Percentiles rank a stretch among this genome's conserved stretches.
Evolutionary conservation across 305 asterid genomes (phyloP).

Genomic region (Nicotiana rustica): DNA sequence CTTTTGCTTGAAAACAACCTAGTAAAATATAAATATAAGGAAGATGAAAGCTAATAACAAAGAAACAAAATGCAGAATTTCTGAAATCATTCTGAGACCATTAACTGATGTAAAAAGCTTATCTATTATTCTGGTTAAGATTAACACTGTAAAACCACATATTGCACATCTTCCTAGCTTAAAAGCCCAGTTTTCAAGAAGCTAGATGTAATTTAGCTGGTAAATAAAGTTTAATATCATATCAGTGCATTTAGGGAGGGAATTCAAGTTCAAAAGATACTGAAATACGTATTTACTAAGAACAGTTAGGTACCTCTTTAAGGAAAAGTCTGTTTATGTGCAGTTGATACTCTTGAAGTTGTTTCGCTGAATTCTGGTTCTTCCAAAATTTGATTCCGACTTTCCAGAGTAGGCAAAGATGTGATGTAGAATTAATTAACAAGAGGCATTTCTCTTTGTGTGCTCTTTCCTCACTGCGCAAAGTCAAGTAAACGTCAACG

Average conservation of each 20-base stretch:
- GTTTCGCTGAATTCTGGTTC: neutral
- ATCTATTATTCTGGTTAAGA: neutral
- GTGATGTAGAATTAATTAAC: neutral
- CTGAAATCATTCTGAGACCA: neutral
- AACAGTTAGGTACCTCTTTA: neutral
- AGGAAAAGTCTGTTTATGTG: neutral
- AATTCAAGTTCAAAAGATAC: neutral
- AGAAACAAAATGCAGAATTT: neutral
- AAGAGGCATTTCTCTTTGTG: neutral
- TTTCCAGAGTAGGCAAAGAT: neutral
- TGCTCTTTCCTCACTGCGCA: neutral
- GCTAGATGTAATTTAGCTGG: neutral
- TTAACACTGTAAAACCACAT: neutral
- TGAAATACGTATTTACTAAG: neutral
- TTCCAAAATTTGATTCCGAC: neutral
- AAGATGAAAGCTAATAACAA: neutral
- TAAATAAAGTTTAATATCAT: neutral
- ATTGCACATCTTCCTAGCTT: neutral
- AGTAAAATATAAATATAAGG: neutral
- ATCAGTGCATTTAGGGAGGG: neutral
- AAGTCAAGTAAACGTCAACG: constrained; percentile 31
- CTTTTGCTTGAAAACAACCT: neutral
- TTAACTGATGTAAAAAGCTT: neutral
- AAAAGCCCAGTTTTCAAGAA: neutral
- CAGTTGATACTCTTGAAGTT: neutral